Base-by-base conservation (phyloP, 768 basidiomycete species). In the Tylopilus sp. region DNA sequence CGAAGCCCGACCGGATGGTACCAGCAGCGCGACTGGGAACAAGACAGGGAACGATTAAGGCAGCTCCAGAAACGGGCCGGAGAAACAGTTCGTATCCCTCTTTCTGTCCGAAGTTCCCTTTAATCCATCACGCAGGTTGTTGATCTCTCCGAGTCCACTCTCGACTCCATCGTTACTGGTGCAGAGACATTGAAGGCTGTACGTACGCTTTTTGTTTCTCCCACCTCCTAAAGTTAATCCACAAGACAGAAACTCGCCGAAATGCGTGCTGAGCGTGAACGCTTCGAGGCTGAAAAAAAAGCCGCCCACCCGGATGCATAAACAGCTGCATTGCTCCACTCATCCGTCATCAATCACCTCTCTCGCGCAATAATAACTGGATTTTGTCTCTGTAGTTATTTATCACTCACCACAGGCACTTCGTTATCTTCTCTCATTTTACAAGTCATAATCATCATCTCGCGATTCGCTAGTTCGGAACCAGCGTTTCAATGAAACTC, bases 111-210 rank as follows among this genome's bases (percentile, higher is more conserved):
- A 39, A 3, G 20, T 15, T 12, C 38, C 6, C 20, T 15, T 40
- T 36, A 39, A 46, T 23, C 20, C 20, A 12, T 56, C n/a, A 4
- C 21, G 41, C 23, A 57, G 86, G 77, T 84, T 70, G 69, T 71
- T 8, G 83, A 86, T 45, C 62, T 87, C 51, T 86, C 86, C 3
- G 87, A 88, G 63, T 74, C 77, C 15, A 83, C 85, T 0, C 76
- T 89, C 17, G 85, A 86, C 40, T 75, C 77, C 20, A 75, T 87
- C 39, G 65, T 86, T 45, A 63, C 67, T 21, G 79, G 76, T 1
- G 75, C 85, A 42, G 79, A 86, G 59, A 69, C 75, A 28, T 69
- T 88, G 48, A 87, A 83, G 69, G 69, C 70, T 15, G 85, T 86
- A 54, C 54, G 82, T 74, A 9, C 36, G 6, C 31, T 17, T 47